These are phyloP conservation scores for Phellopilus nigrolimitatus DNA, from an alignment of 1,284 basidiomycete genomes.

Conservation along the genomic window DNA sequence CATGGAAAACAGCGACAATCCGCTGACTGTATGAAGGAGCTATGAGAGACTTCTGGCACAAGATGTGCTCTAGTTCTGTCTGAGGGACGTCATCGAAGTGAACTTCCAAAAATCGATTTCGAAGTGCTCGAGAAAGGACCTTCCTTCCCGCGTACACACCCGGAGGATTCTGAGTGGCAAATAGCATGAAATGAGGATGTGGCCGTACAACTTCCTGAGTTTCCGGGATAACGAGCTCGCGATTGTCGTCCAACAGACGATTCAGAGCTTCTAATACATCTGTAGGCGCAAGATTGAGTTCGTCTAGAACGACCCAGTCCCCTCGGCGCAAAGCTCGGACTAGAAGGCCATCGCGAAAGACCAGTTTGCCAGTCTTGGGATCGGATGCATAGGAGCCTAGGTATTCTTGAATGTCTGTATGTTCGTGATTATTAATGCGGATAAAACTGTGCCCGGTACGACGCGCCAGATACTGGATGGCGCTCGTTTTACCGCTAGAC, in stretches of 20 bases:
- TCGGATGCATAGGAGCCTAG: constrained; percentile 97
- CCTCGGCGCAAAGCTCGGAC: constrained; percentile 90
- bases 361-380: constrained; percentile 84
- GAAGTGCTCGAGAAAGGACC: constrained; percentile 91
- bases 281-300: constrained; percentile 95
- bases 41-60: constrained; percentile 85
- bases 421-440: constrained; percentile 99
- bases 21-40: constrained; percentile 89
- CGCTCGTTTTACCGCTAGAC: constrained; percentile 96
- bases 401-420: constrained; percentile 99
- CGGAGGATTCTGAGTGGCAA: constrained; percentile 97
- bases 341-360: constrained; percentile 92
- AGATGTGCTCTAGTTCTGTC: constrained; percentile 87
- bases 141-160: constrained; percentile 98
- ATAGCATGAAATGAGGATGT: constrained; percentile 96
- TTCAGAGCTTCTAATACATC: constrained; percentile 98
- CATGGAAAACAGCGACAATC: constrained; percentile 91
- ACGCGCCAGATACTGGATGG: constrained; percentile 92
- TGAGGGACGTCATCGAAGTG: constrained; percentile 98
- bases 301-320: constrained; percentile 98
- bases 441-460: constrained; percentile 95
- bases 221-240: constrained; percentile 94
- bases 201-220: constrained; percentile 94
- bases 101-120: constrained; percentile 98
- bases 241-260: constrained; percentile 94